Base-by-base conservation (phyloP, 345 rosid genomes). In the Linum tenue region DNA sequence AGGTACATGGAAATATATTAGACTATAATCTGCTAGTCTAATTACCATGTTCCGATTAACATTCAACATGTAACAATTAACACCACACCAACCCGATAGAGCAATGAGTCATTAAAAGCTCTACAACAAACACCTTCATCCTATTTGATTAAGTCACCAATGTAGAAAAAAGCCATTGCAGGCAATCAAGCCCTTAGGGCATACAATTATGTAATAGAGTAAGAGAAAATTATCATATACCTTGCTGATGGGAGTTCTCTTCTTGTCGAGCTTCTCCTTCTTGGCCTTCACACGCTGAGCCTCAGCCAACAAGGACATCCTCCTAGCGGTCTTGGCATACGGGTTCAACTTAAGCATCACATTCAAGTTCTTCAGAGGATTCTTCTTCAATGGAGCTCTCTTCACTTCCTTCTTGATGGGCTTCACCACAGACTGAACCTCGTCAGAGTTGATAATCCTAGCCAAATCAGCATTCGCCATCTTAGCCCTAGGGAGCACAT, bases 261-360 rank as follows among this genome's bases (percentile, higher is more conserved):
- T 90, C 82, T 80, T 85, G 61, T 90, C 92, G 17, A 94, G 87
- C 81, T 94, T 94, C 89, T 94, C 99, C 87, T 90, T 86, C 95
- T 94, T 94, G 14, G 95, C 61, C 82, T 90, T 90, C 16, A 94
- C 88, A 3, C 97, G 87, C 76, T 90, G 84, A 5, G 82, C 91
- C 82, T 94, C 99, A 2, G 99, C 97, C 76, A 94, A 73, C 16
- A 94, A 79, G 2, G 99, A 67, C 99, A 88, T 94, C 77, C 99
- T 85, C 87, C 77, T 82, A 0, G 99, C 97, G 7, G 99, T 88
- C 85, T 90, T 94, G 0, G 99, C 99, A 71, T 90, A 94, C 0
- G 97, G 99, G 62, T 94, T 94, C 60, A 94, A 71, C 81, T 79
- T 90, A 59, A 94, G 60, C 99, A 94, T 83, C 1, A 78, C 82